Base-by-base conservation (phyloP, 371 early-diverging fungal genomes). In the Mucor mucedo region DNA sequence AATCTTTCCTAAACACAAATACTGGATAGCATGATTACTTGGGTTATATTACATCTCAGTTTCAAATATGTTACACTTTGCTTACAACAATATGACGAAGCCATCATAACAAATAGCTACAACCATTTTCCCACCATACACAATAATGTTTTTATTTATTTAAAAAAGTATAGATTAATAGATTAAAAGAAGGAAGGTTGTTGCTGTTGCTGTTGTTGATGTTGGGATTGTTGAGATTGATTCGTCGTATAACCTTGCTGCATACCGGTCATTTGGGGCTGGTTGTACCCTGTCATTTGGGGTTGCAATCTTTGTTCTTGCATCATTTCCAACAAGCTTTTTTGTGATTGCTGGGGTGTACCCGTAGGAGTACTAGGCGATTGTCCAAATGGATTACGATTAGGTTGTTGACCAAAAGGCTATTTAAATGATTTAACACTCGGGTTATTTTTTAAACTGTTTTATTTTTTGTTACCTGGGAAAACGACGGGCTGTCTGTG, bases 371-470 rank as follows among this genome's bases (percentile, higher is more conserved):
- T 14, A 13, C 54, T 67, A 11, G 71, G 4, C 42, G 47, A 21
- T 47, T 47, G 47, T 6, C 78, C 78, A 60, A 78, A 78, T 3
- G 78, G 78, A 54, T 78, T 78, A 42, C 73, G 75, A 53, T 66
- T 78, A 4, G 75, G 47, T 55, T 73, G 75, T 29, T 68, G 71
- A 30, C 63, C 69, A 61, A 78, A 72, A 13, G 78, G 57, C 68
- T 55, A 59, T 21, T 56, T 21, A 44, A 52, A 10, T 5, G 38
- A 27, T 30, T 21, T 16, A 13, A 35, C 27, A 29, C 55, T 60
- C 16, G 10, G 50, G 5, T 55, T 52, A 30, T 42, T 47, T 48
- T 68, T 52, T 21, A 21, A 21, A 21, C 21, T 21, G 21, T 49
- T 21, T n/a, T n/a, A 47, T 47, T 47, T 40, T 47, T 55, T 28